These are phyloP conservation scores for Blastocrithidia nonstop DNA, from an alignment of 208 protist species.

Conservation along the genomic window DNA sequence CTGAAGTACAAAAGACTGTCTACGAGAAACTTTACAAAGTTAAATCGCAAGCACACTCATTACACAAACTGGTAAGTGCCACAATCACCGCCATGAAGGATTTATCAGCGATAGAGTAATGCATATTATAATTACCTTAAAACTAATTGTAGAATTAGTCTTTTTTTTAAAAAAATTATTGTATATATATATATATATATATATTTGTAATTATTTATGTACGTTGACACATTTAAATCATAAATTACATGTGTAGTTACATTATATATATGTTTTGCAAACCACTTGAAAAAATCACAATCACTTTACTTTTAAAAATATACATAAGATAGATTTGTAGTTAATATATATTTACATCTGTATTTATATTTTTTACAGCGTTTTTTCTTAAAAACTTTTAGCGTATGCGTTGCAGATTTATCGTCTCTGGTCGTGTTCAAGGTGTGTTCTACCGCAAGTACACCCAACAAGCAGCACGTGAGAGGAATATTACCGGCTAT, in stretches of 20 bases:
- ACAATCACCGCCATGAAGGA: constrained; percentile 49
- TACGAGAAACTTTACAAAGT: constrained; percentile 7
- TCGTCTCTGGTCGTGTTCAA: constrained; percentile 72
- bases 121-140: no score
- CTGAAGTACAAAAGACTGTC: no score
- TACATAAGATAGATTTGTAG: neutral
- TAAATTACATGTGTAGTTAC: no score
- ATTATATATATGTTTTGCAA: neutral
- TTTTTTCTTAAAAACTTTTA: neutral
- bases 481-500: constrained; percentile 54
- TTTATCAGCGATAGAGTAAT: neutral
- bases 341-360: neutral
- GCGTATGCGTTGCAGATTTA: constrained; percentile 18
- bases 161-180: no score
- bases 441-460: constrained; percentile 84
- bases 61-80: constrained; percentile 59
- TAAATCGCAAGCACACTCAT: constrained; percentile 15
- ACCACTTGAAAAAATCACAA: no score
- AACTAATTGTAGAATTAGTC: no score
- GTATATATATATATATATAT: neutral
- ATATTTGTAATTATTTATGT: neutral
- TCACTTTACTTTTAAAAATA: no score
- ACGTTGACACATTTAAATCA: neutral
- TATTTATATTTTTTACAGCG: neutral
- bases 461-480: constrained; percentile 22